Base-by-base conservation (phyloP, 768 basidiomycete species). In the Ephemerocybe angulata region DNA sequence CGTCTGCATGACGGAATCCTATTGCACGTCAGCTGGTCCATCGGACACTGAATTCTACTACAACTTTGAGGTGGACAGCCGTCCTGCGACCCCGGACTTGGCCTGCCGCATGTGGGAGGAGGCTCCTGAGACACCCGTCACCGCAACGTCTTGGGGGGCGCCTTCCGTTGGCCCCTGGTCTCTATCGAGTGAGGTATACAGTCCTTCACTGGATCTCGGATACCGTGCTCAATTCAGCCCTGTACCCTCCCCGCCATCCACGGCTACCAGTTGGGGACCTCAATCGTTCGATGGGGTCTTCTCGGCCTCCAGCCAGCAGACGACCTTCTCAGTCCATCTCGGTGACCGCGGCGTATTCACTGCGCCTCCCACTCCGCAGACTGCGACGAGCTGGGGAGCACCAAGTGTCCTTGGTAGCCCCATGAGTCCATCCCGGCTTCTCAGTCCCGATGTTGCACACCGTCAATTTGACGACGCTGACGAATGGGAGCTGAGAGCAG, bases 81-180 rank as follows among this genome's bases (percentile, higher is more conserved):
- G 75, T 37, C 62, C 81, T 19, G 79, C 77, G 12, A 79, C 85
- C 15, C 85, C 83, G 21, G 86, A 88, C 65, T 65, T 86, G 37
- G 84, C 76, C 4, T 69, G 71, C 57, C 77, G 87, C 31, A 75
- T 81, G 67, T 63, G 77, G 19, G 83, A 85, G 29, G 78, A 83
- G 60, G 67, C 63, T 11, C 84, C 84, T 2, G 69, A 67, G 4
- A 82, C 83, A 25, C 81, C 80, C 17, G 68, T 71, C 29, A 81
- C 78, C 1, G 74, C 77, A 15, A 80, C 80, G 3, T 73, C 72
- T 13, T 81, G 80, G 81, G 82, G 79, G 43, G 72, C 76, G 15
- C 77, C 77, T 10, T 62, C 71, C 27, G 76, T 72, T 7, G 78
- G 70, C 63, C 74, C 76, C 46, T 62, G 71, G 17, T 72, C 68